Evolutionary conservation across 2,329 filamentous ascomycete species (phyloP), one percentile per base, ranked within the genome.

Genomic region (Beauveria asiatica): DNA sequence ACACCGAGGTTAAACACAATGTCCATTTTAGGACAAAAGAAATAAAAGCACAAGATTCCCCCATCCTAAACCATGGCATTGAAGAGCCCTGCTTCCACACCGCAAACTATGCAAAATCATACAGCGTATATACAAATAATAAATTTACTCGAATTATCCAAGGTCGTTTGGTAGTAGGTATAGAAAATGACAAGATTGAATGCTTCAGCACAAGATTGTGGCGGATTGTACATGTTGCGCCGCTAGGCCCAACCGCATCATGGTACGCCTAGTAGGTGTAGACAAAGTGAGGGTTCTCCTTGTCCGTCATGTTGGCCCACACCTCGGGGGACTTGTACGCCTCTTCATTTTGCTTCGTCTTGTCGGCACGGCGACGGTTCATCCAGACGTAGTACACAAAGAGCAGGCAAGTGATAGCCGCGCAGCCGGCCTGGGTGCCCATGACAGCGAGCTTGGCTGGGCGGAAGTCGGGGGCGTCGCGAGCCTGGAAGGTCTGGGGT

Each of bases 381-480:
- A 78, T 75, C 74, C 74, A 79, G 10, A 71, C 67, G 64, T 83
- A 84, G 69, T 83, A 82, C 7, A 73, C 57, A 66, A 80, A 78
- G 27, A 84, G 67, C 7, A 71, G 19, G 5, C 78, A 70, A 0
- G 80, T 78, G 42, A 73, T 72, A 1, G 73, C 27, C 16, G 73
- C 75, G 58, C 74, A 76, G 17, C 70, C 77, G 11, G 74, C 74
- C 62, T 80, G 76, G 5, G 79, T 82, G 11, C 73, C 78, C 68
- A 84, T 75, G 59, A 84, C 78, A 17, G 80, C 76, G 25, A 83
- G 75, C 66, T 83, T 82, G 17, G 80, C 82, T 0, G 79, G 80
- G 13, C 76, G 74, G 64, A 79, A 83, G 3, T 78, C 71, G 1
- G 81, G 82, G 0, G 76, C 78, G 62, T 84, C 80, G 45, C 72